These are phyloP conservation scores for Globisporangium rhizosaccharum DNA, from an alignment of 352 stramenopile species.

Conservation along the genomic window DNA sequence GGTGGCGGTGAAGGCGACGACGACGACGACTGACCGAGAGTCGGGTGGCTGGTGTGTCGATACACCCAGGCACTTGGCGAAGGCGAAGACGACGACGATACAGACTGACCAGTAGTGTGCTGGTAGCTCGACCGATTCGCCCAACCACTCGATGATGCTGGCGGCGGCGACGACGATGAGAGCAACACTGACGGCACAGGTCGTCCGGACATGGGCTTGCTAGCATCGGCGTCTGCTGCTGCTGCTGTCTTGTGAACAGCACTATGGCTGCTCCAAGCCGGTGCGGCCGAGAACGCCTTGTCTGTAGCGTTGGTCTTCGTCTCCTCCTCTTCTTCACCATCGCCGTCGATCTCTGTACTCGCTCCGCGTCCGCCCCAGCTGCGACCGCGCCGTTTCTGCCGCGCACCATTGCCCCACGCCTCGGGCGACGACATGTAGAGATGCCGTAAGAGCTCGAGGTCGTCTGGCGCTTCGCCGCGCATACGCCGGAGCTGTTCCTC, in stretches of 20 bases:
- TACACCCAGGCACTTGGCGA: not conserved
- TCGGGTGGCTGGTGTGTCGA: not conserved
- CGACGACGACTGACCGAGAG: too few species aligned
- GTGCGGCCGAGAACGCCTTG: conserved; percentile 1
- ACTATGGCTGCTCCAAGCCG: too few species aligned
- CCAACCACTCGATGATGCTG: too few species aligned
- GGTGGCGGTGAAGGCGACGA: not conserved
- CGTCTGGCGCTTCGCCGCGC: conserved; percentile 30
- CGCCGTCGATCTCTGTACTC: not conserved
- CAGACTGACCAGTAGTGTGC: too few species aligned
- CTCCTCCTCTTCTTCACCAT: not conserved
- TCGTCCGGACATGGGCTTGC: not conserved
- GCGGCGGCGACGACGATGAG: not conserved
- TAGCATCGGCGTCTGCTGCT: not conserved
- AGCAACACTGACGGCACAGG: not conserved
- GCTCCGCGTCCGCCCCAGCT: not conserved
- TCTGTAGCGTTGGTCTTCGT: conserved; percentile 1
- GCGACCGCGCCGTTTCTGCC: not conserved
- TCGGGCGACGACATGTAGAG: conserved; percentile 31
- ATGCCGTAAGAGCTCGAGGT: conserved; percentile 36
- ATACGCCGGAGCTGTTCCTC: conserved; percentile 33
- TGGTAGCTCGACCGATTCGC: too few species aligned
- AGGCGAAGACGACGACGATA: not conserved
- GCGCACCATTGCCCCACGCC: not conserved
- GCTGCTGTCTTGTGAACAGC: not conserved